phyloP scores from a whole-genome alignment of 139 green algal genomes.

The Yamagishiella unicocca region DNA sequence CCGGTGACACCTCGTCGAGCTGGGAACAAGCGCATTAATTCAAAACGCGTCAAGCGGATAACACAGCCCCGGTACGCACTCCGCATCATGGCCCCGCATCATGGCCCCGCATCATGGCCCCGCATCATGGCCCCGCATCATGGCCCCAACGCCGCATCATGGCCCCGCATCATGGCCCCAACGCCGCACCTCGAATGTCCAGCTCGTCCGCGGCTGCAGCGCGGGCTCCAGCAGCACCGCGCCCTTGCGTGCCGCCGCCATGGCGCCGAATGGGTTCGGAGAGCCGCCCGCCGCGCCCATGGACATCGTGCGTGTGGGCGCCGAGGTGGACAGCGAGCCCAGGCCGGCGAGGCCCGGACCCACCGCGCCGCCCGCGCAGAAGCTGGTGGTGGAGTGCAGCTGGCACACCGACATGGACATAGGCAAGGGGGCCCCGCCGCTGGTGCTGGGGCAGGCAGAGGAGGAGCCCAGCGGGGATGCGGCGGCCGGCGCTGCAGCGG shows the following conservation, averaged over 20 bases:
- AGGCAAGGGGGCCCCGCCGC: not conserved
- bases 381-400: constrained; percentile 35
- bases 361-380: not conserved
- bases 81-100: too few species aligned
- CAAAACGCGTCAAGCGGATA: too few species aligned
- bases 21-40: too few species aligned
- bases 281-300: not conserved
- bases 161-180: too few species aligned
- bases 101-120: too few species aligned
- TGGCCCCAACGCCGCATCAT: too few species aligned
- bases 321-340: constrained; percentile 2
- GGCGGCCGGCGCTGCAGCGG: not conserved
- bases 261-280: not conserved
- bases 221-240: constrained; percentile 66
- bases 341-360: not conserved
- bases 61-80: too few species aligned
- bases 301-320: not conserved
- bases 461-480: not conserved
- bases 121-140: too few species aligned
- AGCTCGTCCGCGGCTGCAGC: constrained; percentile 57
- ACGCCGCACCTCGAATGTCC: constrained; percentile 73
- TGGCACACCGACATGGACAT: constrained; percentile 7
- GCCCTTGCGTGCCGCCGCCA: constrained; percentile 51
- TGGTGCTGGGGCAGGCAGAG: not conserved
- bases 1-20: too few species aligned